Evolutionary conservation across 2,329 filamentous ascomycete genomes (phyloP), one percentile per base, ranked within the genome.

Genomic region (Simplicillium sp.): DNA sequence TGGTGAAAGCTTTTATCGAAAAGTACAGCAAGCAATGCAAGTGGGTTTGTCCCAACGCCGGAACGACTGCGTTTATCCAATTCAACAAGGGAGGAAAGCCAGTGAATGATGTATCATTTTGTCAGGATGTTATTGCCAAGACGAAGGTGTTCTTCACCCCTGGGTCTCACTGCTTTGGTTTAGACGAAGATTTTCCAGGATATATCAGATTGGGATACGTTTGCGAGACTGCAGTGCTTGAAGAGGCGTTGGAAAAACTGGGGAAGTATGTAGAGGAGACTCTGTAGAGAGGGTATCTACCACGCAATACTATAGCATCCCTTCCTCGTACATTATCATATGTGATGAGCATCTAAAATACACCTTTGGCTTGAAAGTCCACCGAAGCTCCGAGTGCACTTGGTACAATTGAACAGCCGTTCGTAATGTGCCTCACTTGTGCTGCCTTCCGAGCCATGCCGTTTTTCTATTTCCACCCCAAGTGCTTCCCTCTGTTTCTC

Each of bases 191-290:
- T 36, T 89, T 85, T 52, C 69, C 72, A 49, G 87, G 87, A 3
- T 89, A 77, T 59, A 80, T 94, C 16, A 70, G 87, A 44, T 72
- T 94, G 46, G 86, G 87, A 1, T 92, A 83, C 60, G 84, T 81
- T 1, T 81, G 77, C 52, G 71, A 82, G 50, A 88, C 83, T 1
- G 70, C 78, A 12, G 70, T 85, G n/a, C 53, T 94, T 39, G 67
- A 75, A 51, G 71, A 80, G 47, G 87, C 75, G 0, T 54, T 94
- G 52, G 68, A 75, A 48, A 60, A 53, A 50, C 52, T 75, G 32
- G 57, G 58, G 6, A 42, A 34, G 2, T 74, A 71, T 51, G 43
- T 75, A 25, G 42, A 41, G 29, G 34, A 43, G 29, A 36, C 14
- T 8, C 34, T 40, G 28, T 25, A 20, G 29, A 31, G 9, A 7